These are phyloP conservation scores for Bonia amplexicaulis DNA, from an alignment of 176 grass and related monocot genomes.

Conservation along the genomic window DNA sequence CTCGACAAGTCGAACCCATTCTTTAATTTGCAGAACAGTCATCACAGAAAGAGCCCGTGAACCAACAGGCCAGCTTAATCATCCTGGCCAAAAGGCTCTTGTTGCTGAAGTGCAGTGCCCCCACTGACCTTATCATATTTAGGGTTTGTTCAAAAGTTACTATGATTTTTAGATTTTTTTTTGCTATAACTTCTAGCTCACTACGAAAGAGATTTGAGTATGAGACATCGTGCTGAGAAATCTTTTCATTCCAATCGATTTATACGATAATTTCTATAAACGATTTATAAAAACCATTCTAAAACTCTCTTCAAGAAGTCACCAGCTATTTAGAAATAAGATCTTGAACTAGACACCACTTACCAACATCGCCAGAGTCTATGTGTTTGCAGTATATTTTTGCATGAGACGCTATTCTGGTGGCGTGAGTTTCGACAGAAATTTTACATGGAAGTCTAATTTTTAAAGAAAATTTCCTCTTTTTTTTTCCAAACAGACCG, in stretches of 20 bases:
- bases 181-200: too few species aligned
- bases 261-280: too few species aligned
- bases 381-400: too few species aligned
- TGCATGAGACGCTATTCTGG: neutral
- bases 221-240: too few species aligned
- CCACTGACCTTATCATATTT: neutral
- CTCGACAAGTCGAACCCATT: conserved; percentile 2
- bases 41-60: conserved; percentile 28
- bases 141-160: neutral
- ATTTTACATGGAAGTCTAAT: neutral
- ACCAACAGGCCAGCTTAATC: conserved; percentile 27
- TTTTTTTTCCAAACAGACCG: neutral
- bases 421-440: neutral
- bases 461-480: neutral
- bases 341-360: neutral
- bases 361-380: neutral
- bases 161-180: too few species aligned
- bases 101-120: neutral
- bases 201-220: too few species aligned
- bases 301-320: too few species aligned
- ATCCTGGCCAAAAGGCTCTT: neutral
- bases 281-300: too few species aligned
- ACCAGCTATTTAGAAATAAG: too few species aligned
- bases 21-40: conserved; percentile 25
- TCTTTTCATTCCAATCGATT: too few species aligned